Evolutionary conservation across 208 protist genomes (phyloP), one percentile per base, ranked within the genome.

Genomic region (Leishmania guyanensis): DNA sequence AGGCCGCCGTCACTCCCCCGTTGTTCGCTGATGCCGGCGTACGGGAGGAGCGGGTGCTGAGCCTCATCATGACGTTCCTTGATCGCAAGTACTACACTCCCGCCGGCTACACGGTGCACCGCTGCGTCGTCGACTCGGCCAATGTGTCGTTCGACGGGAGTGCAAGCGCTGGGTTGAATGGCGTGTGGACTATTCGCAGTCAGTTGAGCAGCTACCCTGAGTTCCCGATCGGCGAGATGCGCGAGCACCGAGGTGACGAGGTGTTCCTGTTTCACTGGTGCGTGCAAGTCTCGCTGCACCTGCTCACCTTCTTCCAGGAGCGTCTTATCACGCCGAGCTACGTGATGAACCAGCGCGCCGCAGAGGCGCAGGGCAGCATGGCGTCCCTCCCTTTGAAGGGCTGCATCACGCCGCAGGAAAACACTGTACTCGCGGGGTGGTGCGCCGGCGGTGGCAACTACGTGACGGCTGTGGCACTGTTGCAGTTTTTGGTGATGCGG

Each of bases 231-330:
- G 86, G 84, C 76, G 53, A 84, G 26, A 75, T 83, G 53, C 80
- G 66, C 72, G 89, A 93, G 78, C 86, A 92, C 78, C 86, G 85
- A 72, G 80, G 87, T 33, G 92, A 97, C 66, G 94, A 97, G 80
- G 69, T 92, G 29, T 96, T 94, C 77, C 86, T 96, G 33, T 90
- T 96, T 73, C 94, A 97, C 83, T 96, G 91, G 91, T 93, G 87
- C 75, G 87, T 77, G 64, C 94, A 97, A 79, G 86, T 96, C 12
- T 89, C 92, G 33, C 84, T 97, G 66, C 90, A 97, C 80, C 84
- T 93, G 51, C 56, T 97, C 50, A 83, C 89, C 17, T 84, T 93
- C 51, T 96, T 96, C 65, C 94, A 97, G 75, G 92, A 97, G 85
- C 84, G 86, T 48, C 86, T 97, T 3, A 82, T 97, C 69, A 75